Evolutionary conservation across 1,139 yeast genomes (phyloP).

Genomic region (Trichomonascaceae sp.): DNA sequence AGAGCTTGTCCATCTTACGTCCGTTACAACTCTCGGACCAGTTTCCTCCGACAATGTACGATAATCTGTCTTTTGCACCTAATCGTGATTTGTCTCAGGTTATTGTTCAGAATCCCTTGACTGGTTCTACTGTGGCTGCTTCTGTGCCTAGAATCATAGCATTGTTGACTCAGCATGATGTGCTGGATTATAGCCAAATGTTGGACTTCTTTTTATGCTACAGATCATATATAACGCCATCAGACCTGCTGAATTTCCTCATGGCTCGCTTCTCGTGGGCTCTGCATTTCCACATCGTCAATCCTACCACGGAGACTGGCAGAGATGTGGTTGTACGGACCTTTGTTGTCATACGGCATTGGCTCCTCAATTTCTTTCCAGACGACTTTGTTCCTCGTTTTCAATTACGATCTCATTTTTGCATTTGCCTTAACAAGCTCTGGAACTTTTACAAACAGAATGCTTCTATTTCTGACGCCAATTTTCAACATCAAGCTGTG

Average conservation of each 20-base stretch:
- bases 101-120: slow-evolving; percentile 9
- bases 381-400: slow-evolving; percentile 37
- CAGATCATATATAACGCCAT: slow-evolving; percentile 58
- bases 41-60: slow-evolving; percentile 14
- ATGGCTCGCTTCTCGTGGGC: slow-evolving; percentile 72
- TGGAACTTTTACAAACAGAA: slow-evolving; percentile 25
- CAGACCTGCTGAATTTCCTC: slow-evolving; percentile 54
- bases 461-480: slow-evolving; percentile 12
- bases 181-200: slow-evolving; percentile 69
- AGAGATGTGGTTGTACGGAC: slow-evolving; percentile 72
- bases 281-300: slow-evolving; percentile 29
- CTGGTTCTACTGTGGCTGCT: slow-evolving; percentile 11
- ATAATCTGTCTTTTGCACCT: slow-evolving; percentile 15
- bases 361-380: slow-evolving; percentile 56
- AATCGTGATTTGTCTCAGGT: slow-evolving; percentile 11
- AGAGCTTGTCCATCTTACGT: too few relatives aligned
- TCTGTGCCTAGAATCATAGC: slow-evolving; percentile 42
- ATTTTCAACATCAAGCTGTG: slow-evolving; percentile 11
- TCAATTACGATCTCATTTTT: slow-evolving; percentile 29
- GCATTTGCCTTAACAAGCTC: slow-evolving; percentile 27
- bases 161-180: slow-evolving; percentile 71
- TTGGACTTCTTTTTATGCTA: slow-evolving; percentile 84
- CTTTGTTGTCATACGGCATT: slow-evolving; percentile 81
- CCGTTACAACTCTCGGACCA: slow-evolving; percentile 3
- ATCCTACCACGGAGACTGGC: slow-evolving; percentile 40